Evolutionary conservation across 768 basidiomycete species (phyloP), one percentile per base, ranked within the genome.

Genomic region (Stropharia rugosoannulata): DNA sequence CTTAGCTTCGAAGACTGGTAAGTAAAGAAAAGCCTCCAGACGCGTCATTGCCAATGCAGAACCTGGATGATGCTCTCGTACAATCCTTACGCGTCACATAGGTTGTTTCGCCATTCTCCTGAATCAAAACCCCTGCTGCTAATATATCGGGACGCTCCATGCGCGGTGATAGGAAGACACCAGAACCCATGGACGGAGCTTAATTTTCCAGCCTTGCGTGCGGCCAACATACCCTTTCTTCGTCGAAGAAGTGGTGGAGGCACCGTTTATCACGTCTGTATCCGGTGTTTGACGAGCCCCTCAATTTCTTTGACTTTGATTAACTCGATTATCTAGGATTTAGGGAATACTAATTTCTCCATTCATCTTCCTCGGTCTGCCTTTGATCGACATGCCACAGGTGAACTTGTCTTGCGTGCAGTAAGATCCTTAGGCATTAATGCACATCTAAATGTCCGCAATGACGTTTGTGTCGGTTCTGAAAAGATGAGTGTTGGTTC

Each of bases 151-250:
- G 90, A 98, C 66, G 68, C 73, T 0, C 93, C 94, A 2, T 95
- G 94, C 64, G 93, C 98, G 15, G 81, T 99, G 51, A 92, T 98
- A 52, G 96, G 96, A 0, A 78, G 96, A 50, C 95, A 98, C 68
- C 97, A 99, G 75, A 98, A 97, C 62, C 96, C 95, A 13, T 98
- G 96, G 96, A 97, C 93, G 68, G 96, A 99, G 66, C 86, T 95
- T 61, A 95, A 96, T 63, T 80, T 95, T 47, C 58, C 66, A 5
- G 78, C 82, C 1, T 75, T 94, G 5, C 69, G 73, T 10, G 54
- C 69, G 41, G 66, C 69, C 1, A 77, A 75, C 4, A 79, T 94
- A 15, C 91, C 91, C 0, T 90, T 93, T 65, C 80, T 98, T 32
- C 78, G 96, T 39, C 77, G 96, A 53, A 78, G 89, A 53, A 95